Conservation (phyloP, 345 rosid genomes). For the Litchi chinensis region DNA sequence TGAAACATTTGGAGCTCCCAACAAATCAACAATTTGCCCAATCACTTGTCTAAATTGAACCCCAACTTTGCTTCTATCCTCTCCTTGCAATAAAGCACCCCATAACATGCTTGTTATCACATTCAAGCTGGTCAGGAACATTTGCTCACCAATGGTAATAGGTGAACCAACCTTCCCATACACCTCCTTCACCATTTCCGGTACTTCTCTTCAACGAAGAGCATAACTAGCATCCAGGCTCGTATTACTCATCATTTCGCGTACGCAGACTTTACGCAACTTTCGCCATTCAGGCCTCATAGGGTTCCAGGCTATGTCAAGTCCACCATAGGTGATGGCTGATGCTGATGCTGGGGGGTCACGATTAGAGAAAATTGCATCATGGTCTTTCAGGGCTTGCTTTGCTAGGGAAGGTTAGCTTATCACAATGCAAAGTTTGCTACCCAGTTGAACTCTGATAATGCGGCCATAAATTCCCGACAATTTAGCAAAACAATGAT, state of each 20-base stretch:
- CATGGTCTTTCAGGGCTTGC: slow-evolving; percentile 26
- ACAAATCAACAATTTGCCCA: slow-evolving; percentile 28
- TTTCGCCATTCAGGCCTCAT: slow-evolving; percentile 25
- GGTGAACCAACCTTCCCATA: slow-evolving; percentile 29
- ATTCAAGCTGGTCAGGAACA: slow-evolving; percentile 41
- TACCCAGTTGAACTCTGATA: slow-evolving; percentile 32
- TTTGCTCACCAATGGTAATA: slow-evolving; percentile 39
- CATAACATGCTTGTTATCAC: slow-evolving; percentile 48
- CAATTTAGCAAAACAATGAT: slow-evolving; percentile 19
- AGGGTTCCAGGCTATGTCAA: slow-evolving; percentile 20
- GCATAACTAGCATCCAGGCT: slow-evolving; percentile 36
- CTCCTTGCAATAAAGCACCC: slow-evolving; percentile 49
- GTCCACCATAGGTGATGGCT: slow-evolving; percentile 17
- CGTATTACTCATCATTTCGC: slow-evolving; percentile 34
- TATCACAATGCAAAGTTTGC: slow-evolving; percentile 24
- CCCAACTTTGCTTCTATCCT: slow-evolving; percentile 33
- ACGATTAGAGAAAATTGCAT: slow-evolving; percentile 29
- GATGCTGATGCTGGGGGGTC: slow-evolving; percentile 17
- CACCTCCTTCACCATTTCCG: slow-evolving; percentile 25
- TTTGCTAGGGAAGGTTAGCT: slow-evolving; percentile 18
- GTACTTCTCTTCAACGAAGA: slow-evolving; percentile 32
- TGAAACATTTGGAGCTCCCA: slow-evolving; percentile 53
- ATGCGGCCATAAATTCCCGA: slow-evolving; percentile 32
- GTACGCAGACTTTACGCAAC: slow-evolving; percentile 29
- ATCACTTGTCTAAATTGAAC: slow-evolving; percentile 38